Evolutionary conservation across 2,329 filamentous ascomycete genomes (phyloP), one percentile per base, ranked within the genome.

Genomic region (Hymenoscyphus fraxineus): DNA sequence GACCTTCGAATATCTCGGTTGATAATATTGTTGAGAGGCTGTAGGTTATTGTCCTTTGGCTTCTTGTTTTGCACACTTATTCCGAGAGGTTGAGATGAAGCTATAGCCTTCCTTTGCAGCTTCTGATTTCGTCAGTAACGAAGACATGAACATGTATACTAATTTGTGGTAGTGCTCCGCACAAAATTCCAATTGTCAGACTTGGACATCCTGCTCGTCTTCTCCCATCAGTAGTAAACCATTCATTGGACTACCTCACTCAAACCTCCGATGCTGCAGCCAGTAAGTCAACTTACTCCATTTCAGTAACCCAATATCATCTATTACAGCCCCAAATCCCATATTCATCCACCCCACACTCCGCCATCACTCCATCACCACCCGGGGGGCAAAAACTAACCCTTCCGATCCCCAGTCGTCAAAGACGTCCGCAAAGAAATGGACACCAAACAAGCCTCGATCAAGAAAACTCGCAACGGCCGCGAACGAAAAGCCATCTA

Each of bases 1-100:
- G 94, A 0, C 95, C 95, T 0, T 97, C 92, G 38, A 99, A 99
- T 75, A 93, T 99, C 71, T 95, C 92, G 0, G 95, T 99, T 0
- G 95, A 99, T 82, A 99, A 99, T 74, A 96, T 99, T 64, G 93
- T 97, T 9, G 95, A 99, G 78, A 88, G 95, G 56, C 40, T 61
- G 35, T 35, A 35, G 1, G 35, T 35, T 10, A 35, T 35, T 35
- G n/a, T 9, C 22, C 6, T 5, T n/a, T 22, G 13, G 6, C 13
- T 22, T 15, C 31, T 27, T 57, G 13, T 31, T 57, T 35, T 35
- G 4, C 6, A 10, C 35, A 35, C 35, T 9, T 10, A 6, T 35
- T 35, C 16, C 9, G 1, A 22, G 6, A 9, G 44, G 13, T 51
- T 51, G 44, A 51, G 16, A 51, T 51, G 22, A 15, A 51, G 7